Percentiles rank a stretch among this genome's conserved stretches.
Evolutionary conservation across 257 asterid species (phyloP).

Genomic region (Primulina eburnea): DNA sequence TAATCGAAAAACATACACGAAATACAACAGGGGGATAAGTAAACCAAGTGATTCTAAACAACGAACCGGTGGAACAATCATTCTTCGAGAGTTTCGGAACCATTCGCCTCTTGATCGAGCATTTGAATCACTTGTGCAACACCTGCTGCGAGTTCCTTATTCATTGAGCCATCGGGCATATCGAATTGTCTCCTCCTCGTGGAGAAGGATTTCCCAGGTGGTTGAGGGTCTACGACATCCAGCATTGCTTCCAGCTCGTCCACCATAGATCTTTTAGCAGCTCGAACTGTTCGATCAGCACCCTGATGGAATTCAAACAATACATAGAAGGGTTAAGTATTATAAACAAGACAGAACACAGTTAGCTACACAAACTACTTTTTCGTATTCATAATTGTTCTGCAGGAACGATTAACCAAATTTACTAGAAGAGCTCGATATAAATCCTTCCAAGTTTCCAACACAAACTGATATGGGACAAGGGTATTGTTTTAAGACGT

Average conservation of each 20-base stretch:
- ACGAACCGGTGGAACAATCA: constrained; percentile 29
- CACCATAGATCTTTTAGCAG: constrained; percentile 71
- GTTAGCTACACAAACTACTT: background rate
- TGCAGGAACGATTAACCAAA: background rate
- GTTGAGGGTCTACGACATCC: constrained; percentile 87
- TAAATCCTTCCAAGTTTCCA: no score
- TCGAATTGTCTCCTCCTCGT: constrained; percentile 82
- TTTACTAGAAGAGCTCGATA: no score
- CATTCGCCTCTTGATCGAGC: constrained; percentile 61
- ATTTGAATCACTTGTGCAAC: constrained; percentile 82
- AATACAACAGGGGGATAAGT: background rate
- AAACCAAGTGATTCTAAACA: constrained; percentile 1
- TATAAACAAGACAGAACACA: background rate
- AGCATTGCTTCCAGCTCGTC: constrained; percentile 97
- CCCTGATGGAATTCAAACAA: constrained; percentile 43
- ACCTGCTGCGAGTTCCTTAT: constrained; percentile 84
- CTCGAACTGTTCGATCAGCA: constrained; percentile 71
- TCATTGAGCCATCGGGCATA: constrained; percentile 70
- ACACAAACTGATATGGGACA: no score
- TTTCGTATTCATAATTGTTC: background rate
- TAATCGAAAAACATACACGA: background rate
- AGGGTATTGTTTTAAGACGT: background rate
- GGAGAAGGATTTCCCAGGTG: constrained; percentile 47
- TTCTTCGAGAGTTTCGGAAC: constrained; percentile 52
- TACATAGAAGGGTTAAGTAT: background rate